A percentile compares a stretch with the other conserved stretches of the same genome.
phyloP scores from a whole-genome alignment of 1,284 basidiomycete species.

The Melampsora americana region DNA sequence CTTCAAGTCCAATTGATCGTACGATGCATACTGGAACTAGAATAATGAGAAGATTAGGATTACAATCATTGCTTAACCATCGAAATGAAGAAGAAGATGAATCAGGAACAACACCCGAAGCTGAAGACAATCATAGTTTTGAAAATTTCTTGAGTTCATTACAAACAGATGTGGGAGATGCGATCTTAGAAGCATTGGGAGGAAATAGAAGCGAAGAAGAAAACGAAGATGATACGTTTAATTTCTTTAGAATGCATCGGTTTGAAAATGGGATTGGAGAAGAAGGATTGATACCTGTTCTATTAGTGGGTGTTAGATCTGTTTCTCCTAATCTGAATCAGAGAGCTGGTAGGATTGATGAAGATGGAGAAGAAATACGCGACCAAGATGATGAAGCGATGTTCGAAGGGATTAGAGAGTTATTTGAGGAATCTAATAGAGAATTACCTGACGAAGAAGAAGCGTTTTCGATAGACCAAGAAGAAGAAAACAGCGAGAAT shows the following conservation, averaged over 20 bases:
- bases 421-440: neutral
- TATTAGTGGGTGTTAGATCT: constrained; percentile 18
- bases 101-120: too few species aligned
- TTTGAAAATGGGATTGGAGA: constrained; percentile 3
- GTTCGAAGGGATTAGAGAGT: neutral
- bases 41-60: constrained; percentile 48
- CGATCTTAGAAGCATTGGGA: constrained; percentile 8
- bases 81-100: too few species aligned
- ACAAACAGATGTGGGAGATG: constrained; percentile 15
- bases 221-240: neutral
- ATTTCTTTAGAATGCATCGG: constrained; percentile 27
- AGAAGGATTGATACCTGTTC: constrained; percentile 8
- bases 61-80: neutral
- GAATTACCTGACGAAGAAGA: neutral
- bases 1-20: neutral
- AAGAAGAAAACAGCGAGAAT: neutral
- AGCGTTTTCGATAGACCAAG: neutral
- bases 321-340: constrained; percentile 7
- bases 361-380: neutral
- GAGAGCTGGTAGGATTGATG: constrained; percentile 9
- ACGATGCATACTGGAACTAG: neutral
- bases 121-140: neutral
- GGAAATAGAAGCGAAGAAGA: neutral
- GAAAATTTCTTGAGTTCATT: constrained; percentile 10
- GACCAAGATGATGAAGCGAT: neutral